Percentiles rank a stretch among this genome's conserved stretches.
Evolutionary conservation across 2,329 filamentous ascomycete genomes (phyloP).

Genomic region (Hirsutella thompsonii): DNA sequence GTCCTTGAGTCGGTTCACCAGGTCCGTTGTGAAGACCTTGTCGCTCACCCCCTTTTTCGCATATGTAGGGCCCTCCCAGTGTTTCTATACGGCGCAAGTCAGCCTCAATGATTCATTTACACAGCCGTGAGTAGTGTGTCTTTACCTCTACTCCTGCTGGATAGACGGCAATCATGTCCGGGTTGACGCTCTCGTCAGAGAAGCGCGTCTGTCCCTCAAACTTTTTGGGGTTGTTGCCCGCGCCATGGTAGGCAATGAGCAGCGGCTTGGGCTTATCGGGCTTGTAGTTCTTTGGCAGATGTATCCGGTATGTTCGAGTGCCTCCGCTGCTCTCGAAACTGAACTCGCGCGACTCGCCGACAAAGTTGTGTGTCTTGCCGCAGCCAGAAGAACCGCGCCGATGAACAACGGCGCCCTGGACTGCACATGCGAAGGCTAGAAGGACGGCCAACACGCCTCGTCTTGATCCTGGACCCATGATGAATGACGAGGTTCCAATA

Average conservation of each 20-base stretch:
- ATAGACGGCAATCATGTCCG: constrained; percentile 26
- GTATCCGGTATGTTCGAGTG: constrained; percentile 8
- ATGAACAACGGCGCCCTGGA: not conserved
- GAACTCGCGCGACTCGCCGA: constrained; percentile 9
- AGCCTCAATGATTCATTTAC: too few relatives aligned
- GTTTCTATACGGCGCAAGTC: constrained; percentile 12
- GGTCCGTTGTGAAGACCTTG: constrained; percentile 27
- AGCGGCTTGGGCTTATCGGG: constrained; percentile 20
- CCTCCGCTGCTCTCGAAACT: constrained; percentile 10
- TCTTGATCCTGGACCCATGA: not conserved
- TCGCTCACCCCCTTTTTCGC: constrained; percentile 21
- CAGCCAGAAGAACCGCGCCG: constrained; percentile 6
- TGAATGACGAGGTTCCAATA: not conserved
- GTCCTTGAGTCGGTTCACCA: constrained; percentile 24
- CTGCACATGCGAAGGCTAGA: not conserved
- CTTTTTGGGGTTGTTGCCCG: constrained; percentile 18
- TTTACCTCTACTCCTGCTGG: constrained; percentile 27
- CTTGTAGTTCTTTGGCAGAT: constrained; percentile 17
- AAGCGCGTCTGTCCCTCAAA: constrained; percentile 23
- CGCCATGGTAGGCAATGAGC: constrained; percentile 34
- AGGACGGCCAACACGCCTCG: not conserved
- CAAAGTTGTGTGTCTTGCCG: constrained; percentile 8
- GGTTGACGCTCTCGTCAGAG: constrained; percentile 23
- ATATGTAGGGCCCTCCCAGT: constrained; percentile 26
- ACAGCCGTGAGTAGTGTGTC: not conserved